A percentile compares a stretch with the other conserved stretches of the same genome.
phyloP scores from a whole-genome alignment of 1,284 basidiomycete species.

The Apiotrichum mycotoxinovorans region DNA sequence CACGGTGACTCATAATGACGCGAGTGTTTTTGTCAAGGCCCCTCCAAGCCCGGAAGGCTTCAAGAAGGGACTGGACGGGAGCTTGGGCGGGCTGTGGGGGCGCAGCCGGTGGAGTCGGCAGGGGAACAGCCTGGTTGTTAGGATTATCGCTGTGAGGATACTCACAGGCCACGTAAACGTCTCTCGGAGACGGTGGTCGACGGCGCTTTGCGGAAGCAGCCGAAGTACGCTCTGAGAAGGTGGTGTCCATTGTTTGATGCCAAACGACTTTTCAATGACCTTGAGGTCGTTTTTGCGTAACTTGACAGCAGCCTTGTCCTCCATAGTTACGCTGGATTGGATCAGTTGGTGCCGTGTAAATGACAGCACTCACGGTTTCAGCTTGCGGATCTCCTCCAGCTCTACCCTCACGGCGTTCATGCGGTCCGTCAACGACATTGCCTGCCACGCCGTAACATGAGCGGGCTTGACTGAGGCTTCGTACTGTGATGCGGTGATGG shows the following conservation, averaged over 20 bases:
- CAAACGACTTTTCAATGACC: not conserved
- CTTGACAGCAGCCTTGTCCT: not conserved
- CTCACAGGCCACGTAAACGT: slow-evolving; percentile 3
- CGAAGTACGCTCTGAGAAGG: not conserved
- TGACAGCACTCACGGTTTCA: not conserved
- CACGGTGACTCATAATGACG: too few relatives aligned
- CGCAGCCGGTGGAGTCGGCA: too few relatives aligned
- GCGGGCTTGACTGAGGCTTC: not conserved
- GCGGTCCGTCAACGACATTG: slow-evolving; percentile 8
- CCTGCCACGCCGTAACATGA: not conserved
- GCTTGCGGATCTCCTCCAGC: not conserved
- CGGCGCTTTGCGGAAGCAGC: not conserved
- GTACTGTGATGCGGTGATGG: not conserved
- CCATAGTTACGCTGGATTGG: not conserved
- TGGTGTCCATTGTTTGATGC: slow-evolving; percentile 9
- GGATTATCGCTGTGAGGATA: not conserved
- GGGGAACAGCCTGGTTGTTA: not conserved
- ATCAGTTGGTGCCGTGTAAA: not conserved
- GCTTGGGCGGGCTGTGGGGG: too few relatives aligned
- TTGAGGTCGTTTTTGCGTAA: not conserved
- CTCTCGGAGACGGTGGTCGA: not conserved
- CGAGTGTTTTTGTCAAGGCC: too few relatives aligned
- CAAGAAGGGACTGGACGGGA: too few relatives aligned
- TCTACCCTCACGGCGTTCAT: slow-evolving; percentile 4
- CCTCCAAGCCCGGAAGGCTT: too few relatives aligned